Conservation (phyloP, 2,329 filamentous ascomycete genomes). For the Cytospora piceicola region DNA sequence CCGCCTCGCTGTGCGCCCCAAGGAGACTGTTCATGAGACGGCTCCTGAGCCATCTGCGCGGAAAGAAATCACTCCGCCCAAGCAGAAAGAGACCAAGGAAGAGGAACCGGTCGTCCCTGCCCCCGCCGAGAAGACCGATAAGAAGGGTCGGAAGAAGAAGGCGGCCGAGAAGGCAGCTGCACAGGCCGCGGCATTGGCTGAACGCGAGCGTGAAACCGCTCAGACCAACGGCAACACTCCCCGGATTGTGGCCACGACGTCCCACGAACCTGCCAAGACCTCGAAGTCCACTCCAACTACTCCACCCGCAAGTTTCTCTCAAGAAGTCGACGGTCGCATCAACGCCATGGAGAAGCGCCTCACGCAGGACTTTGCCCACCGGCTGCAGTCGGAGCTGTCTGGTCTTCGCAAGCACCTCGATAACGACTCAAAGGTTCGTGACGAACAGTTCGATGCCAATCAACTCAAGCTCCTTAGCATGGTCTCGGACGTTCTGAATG, state of each 20-base stretch:
- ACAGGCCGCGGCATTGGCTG: conserved; percentile 49
- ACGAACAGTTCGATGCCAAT: conserved; percentile 56
- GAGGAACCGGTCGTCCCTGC: conserved; percentile 46
- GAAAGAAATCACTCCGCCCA: conserved; percentile 42
- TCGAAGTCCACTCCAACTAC: conserved; percentile 37
- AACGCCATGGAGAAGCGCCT: conserved; percentile 57
- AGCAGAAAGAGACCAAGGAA: conserved; percentile 53
- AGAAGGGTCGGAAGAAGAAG: conserved; percentile 71
- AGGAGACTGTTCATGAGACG: conserved; percentile 35
- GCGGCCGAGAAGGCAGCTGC: conserved; percentile 47
- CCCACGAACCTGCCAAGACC: conserved; percentile 40
- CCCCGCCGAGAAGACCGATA: conserved; percentile 62
- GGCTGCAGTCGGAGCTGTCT: conserved; percentile 23
- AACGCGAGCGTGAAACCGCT: conserved; percentile 43
- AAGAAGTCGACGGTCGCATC: conserved; percentile 59
- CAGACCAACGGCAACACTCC: conserved; percentile 46
- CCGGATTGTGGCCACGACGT: conserved; percentile 38
- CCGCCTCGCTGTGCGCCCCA: conserved; percentile 40
- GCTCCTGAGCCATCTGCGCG: conserved; percentile 35
- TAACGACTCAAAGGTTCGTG: conserved; percentile 63
- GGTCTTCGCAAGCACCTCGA: conserved; percentile 45
- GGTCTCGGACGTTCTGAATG: conserved; percentile 63
- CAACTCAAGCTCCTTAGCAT: conserved; percentile 60
- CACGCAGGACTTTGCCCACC: conserved; percentile 19
- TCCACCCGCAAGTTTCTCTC: conserved; percentile 39